Conservation (phyloP, 257 asterid genomes). For the Eucommia ulmoides region DNA sequence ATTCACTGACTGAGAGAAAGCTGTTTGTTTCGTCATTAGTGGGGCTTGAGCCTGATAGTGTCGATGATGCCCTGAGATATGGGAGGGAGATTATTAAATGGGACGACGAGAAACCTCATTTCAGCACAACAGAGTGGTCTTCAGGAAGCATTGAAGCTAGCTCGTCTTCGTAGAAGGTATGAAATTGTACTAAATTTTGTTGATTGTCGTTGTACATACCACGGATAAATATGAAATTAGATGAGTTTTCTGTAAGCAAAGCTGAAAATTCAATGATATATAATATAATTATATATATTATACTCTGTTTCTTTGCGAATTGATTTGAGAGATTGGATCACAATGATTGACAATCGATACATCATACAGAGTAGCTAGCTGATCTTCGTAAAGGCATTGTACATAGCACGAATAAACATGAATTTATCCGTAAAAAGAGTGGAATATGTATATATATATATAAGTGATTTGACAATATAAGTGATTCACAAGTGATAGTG, state of each 20-base stretch:
- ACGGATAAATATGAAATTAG: background rate
- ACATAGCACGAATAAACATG: background rate
- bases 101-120: conserved; percentile 36
- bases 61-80: conserved; percentile 52
- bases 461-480: background rate
- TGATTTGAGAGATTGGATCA: background rate
- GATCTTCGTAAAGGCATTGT: background rate
- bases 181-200: background rate
- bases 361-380: background rate
- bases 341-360: background rate
- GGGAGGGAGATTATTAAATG: conserved; percentile 63
- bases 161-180: conserved; percentile 25
- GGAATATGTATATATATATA: background rate
- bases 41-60: conserved; percentile 61
- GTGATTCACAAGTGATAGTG: background rate
- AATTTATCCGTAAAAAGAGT: background rate
- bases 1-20: conserved; percentile 32
- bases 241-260: background rate
- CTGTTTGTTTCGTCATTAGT: conserved; percentile 52
- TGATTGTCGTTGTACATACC: background rate
- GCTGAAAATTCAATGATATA: background rate
- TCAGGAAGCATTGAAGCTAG: conserved; percentile 55
- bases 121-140: conserved; percentile 33
- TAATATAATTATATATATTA: too few relatives aligned
- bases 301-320: background rate